Conservation (phyloP, 139 green algal genomes). For the Zygnema circumcarinatum region DNA sequence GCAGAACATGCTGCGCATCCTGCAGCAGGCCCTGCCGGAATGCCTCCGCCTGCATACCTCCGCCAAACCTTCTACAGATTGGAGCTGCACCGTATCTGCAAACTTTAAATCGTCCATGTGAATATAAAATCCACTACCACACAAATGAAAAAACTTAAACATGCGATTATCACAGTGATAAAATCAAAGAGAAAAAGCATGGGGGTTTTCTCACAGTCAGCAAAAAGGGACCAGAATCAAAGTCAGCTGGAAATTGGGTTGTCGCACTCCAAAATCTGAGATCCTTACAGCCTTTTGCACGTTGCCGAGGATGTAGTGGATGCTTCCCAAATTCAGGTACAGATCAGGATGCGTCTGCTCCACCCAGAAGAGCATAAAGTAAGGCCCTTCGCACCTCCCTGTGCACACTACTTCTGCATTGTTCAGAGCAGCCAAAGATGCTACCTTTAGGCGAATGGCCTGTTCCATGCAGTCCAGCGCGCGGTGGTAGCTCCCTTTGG, state of each 20-base stretch:
- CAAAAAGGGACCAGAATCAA: too few species aligned
- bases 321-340: neutral
- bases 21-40: neutral
- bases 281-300: conserved; percentile 1
- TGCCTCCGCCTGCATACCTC: conserved; percentile 1
- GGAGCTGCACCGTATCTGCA: neutral
- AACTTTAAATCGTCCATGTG: neutral
- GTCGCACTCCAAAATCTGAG: too few species aligned
- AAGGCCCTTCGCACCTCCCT: neutral
- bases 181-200: neutral
- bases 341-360: conserved; percentile 13
- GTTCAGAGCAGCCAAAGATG: neutral
- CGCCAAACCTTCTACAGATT: neutral
- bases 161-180: neutral
- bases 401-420: neutral
- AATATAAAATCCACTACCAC: neutral
- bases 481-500: neutral
- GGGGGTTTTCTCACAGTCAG: neutral
- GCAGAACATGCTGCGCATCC: neutral
- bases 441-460: neutral
- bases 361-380: neutral
- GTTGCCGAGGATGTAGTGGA: conserved; percentile 15
- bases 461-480: conserved; percentile 9
- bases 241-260: too few species aligned
- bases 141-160: neutral